Conservation (phyloP, 106 monocot species). For the Acanthochlamys bracteata region DNA sequence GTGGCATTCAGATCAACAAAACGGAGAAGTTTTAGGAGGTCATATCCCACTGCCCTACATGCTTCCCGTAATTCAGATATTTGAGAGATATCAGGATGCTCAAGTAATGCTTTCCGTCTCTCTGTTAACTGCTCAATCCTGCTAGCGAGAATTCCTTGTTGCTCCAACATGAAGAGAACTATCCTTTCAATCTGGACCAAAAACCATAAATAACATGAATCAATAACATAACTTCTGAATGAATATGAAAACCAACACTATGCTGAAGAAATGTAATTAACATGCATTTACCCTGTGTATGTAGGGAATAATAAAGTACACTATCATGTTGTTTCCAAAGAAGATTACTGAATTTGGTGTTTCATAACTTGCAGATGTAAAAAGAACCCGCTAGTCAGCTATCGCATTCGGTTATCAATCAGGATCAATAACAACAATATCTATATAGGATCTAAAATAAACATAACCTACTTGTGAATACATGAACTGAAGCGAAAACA, state of each 20-base stretch:
- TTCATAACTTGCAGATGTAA: too few species aligned
- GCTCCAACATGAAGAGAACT: slow-evolving; percentile 60
- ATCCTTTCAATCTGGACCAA: slow-evolving; percentile 48
- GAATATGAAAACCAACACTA: background rate
- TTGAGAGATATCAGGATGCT: slow-evolving; percentile 31
- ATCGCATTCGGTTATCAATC: too few species aligned
- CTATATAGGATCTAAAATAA: too few species aligned
- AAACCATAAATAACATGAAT: background rate
- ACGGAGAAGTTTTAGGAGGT: slow-evolving; percentile 50
- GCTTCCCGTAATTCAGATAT: slow-evolving; percentile 39
- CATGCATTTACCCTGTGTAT: too few species aligned
- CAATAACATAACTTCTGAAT: background rate
- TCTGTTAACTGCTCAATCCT: slow-evolving; percentile 38
- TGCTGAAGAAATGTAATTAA: too few species aligned
- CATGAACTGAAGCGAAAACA: too few species aligned
- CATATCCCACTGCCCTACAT: slow-evolving; percentile 42
- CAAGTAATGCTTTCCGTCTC: slow-evolving; percentile 15
- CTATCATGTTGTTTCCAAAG: too few species aligned
- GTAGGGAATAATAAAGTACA: too few species aligned
- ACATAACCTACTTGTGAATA: too few species aligned
- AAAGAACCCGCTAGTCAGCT: too few species aligned
- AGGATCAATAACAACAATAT: too few species aligned
- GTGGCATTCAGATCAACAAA: slow-evolving; percentile 71
- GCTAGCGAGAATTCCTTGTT: slow-evolving; percentile 59
- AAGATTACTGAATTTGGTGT: too few species aligned